These are phyloP conservation scores for Fomitiporia mediterranea DNA, from an alignment of 1,284 basidiomycete species.

Conservation along the genomic window DNA sequence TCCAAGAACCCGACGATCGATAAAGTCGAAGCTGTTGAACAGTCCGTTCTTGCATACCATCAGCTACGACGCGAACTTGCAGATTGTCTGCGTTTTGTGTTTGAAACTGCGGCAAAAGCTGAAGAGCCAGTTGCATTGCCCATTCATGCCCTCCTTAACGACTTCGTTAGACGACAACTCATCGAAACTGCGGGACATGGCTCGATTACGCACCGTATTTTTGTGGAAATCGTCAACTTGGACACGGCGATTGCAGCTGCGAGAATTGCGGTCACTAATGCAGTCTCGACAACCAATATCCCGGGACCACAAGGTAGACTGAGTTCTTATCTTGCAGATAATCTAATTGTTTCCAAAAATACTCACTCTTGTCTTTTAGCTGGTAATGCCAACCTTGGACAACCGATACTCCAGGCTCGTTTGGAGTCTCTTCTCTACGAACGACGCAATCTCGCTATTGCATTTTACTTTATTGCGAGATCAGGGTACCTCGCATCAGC, in stretches of 20 bases:
- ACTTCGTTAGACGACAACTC: slow-evolving; percentile 52
- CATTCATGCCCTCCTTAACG: slow-evolving; percentile 45
- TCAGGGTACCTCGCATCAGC: slow-evolving; percentile 53
- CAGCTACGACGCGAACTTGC: slow-evolving; percentile 60
- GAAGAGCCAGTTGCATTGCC: slow-evolving; percentile 37
- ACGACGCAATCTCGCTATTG: slow-evolving; percentile 56
- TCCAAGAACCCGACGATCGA: slow-evolving; percentile 58
- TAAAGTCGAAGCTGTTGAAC: slow-evolving; percentile 54
- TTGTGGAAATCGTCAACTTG: slow-evolving; percentile 58
- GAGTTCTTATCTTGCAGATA: no score
- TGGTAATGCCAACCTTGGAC: slow-evolving; percentile 47
- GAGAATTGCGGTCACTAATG: slow-evolving; percentile 53
- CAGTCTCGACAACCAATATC: slow-evolving; percentile 54
- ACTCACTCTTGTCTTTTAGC: slow-evolving; percentile 29
- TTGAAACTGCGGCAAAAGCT: slow-evolving; percentile 41
- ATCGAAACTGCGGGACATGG: slow-evolving; percentile 35
- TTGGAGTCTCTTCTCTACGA: slow-evolving; percentile 71
- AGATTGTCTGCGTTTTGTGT: slow-evolving; percentile 55
- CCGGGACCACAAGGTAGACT: slow-evolving; percentile 56
- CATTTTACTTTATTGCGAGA: slow-evolving; percentile 60
- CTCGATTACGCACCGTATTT: slow-evolving; percentile 50
- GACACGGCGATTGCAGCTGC: slow-evolving; percentile 49
- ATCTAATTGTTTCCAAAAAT: not conserved
- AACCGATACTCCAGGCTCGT: slow-evolving; percentile 59
- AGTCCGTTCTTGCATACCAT: slow-evolving; percentile 63